Percentiles rank a stretch among this genome's conserved stretches.
These are phyloP conservation scores for Stagonosporopsis cucurbitacearum DNA, from an alignment of 2,329 filamentous ascomycete species.

Conservation along the genomic window DNA sequence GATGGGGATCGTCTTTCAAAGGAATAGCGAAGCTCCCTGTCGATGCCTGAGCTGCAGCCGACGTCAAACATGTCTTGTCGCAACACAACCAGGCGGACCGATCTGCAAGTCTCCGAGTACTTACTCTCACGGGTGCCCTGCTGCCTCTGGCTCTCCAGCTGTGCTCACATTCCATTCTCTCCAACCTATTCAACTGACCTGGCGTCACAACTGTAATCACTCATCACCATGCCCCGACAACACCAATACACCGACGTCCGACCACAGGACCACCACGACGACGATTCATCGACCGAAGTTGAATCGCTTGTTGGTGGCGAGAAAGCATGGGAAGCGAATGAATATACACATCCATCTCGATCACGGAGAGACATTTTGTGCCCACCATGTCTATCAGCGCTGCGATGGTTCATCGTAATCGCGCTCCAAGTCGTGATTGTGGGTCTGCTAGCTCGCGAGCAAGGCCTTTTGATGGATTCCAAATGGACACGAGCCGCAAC, in stretches of 20 bases:
- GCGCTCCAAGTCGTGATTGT: constrained; percentile 41
- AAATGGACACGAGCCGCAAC: constrained; percentile 26
- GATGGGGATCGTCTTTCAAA: constrained; percentile 13
- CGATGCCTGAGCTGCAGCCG: constrained; percentile 17
- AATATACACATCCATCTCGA: constrained; percentile 25
- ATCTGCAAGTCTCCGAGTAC: constrained; percentile 22
- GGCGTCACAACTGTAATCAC: constrained; percentile 24
- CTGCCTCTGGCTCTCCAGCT: constrained; percentile 34
- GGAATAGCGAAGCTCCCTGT: constrained; percentile 13
- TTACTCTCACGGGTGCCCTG: constrained; percentile 20
- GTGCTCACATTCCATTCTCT: constrained; percentile 33
- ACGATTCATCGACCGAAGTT: constrained; percentile 44
- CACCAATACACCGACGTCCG: constrained; percentile 41
- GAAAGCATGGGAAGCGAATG: constrained; percentile 34
- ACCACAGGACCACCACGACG: constrained; percentile 33
- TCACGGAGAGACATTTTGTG: constrained; percentile 29
- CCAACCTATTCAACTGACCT: constrained; percentile 19
- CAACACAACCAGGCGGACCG: constrained; percentile 21
- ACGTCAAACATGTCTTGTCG: constrained; percentile 34
- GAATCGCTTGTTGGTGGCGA: constrained; percentile 40
- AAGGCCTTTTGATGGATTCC: constrained; percentile 34
- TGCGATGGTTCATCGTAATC: constrained; percentile 42
- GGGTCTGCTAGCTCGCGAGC: constrained; percentile 39
- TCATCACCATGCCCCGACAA: constrained; percentile 36
- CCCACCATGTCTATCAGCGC: constrained; percentile 21